Conservation (phyloP, 192 early-diverging fungal species). For the Coemansia sp. region DNA sequence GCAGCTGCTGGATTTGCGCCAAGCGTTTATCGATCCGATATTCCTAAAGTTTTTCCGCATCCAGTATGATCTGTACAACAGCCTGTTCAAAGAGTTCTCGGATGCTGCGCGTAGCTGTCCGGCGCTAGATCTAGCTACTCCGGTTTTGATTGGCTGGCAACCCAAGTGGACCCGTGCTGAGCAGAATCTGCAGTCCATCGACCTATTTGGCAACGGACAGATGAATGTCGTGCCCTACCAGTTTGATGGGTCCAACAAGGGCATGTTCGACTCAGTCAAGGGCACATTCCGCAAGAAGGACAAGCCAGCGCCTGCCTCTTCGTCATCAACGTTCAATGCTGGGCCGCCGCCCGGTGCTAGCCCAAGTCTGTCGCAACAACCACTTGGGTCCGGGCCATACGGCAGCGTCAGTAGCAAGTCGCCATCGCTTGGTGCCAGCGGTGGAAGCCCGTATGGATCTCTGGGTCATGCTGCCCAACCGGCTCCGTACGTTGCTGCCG, state of each 20-base stretch:
- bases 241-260: slow-evolving; percentile 21
- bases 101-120: slow-evolving; percentile 57
- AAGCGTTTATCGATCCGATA: slow-evolving; percentile 83
- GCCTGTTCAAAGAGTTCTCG: slow-evolving; percentile 62
- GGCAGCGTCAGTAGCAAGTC: neutral
- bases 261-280: slow-evolving; percentile 45
- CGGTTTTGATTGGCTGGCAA: slow-evolving; percentile 42
- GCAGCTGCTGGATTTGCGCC: slow-evolving; percentile 69
- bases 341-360: slow-evolving; percentile 2
- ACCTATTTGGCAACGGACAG: slow-evolving; percentile 35
- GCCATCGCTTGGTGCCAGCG: neutral
- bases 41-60: slow-evolving; percentile 82
- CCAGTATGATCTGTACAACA: slow-evolving; percentile 75
- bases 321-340: slow-evolving; percentile 22
- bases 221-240: slow-evolving; percentile 36
- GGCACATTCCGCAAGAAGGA: slow-evolving; percentile 52
- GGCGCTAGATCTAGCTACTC: slow-evolving; percentile 58
- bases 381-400: neutral
- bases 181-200: slow-evolving; percentile 27
- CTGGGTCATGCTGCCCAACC: slow-evolving; percentile 1
- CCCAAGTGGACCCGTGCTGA: slow-evolving; percentile 35
- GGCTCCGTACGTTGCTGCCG: slow-evolving; percentile 10
- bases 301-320: slow-evolving; percentile 26
- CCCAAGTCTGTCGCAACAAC: neutral
- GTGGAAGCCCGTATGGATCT: slow-evolving; percentile 23